These are phyloP conservation scores for Yamadazyma membranifaciens DNA, from an alignment of 1,139 yeast genomes.

Conservation along the genomic window DNA sequence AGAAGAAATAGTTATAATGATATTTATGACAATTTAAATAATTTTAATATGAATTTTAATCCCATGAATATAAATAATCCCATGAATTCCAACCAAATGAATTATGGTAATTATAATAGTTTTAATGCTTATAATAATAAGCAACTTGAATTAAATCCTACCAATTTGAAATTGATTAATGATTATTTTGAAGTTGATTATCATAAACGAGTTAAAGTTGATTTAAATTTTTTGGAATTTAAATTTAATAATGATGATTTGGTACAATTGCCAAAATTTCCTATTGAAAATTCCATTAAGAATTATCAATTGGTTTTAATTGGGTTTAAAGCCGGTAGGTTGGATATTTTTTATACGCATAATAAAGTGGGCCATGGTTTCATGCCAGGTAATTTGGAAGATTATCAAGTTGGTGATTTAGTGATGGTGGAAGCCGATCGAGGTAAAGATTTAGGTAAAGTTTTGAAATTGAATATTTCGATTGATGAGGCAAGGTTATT, in stretches of 20 bases:
- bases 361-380: conserved; percentile 16
- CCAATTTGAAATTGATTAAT: conserved; percentile 23
- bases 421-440: conserved; percentile 98
- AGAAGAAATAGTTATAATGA: conserved; percentile 13
- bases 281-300: conserved; percentile 33
- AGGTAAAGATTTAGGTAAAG: conserved; percentile 85
- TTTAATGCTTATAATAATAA: conserved; percentile 1
- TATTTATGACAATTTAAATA: conserved; percentile 4
- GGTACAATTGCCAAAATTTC: conserved; percentile 38
- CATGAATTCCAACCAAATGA: not conserved
- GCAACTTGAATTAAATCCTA: conserved; percentile 3
- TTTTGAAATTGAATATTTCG: conserved; percentile 63
- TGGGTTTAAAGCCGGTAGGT: conserved; percentile 81
- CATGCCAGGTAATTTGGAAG: conserved; percentile 5
- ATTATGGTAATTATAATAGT: conserved; percentile 9
- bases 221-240: conserved; percentile 22
- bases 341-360: conserved; percentile 78
- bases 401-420: conserved; percentile 60
- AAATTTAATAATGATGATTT: conserved; percentile 26
- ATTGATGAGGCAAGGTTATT: conserved; percentile 62
- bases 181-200: conserved; percentile 40
- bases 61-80: not conserved
- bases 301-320: conserved; percentile 56
- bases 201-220: conserved; percentile 43
- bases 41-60: not conserved